Base-by-base conservation (phyloP, 2,329 filamentous ascomycete species). In the Apiospora arundinis region DNA sequence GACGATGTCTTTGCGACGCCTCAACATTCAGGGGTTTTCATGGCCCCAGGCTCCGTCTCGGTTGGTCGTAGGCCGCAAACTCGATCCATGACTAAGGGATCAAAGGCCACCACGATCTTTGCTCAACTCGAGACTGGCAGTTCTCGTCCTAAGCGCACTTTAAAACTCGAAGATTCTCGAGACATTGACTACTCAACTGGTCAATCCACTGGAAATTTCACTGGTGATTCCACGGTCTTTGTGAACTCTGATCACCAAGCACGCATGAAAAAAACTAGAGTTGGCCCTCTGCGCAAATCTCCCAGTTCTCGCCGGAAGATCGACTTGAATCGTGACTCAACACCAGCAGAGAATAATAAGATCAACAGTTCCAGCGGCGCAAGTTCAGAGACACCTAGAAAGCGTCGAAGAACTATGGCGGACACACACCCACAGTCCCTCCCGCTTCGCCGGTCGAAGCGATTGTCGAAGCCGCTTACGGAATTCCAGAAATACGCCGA, bases 391-490 rank as follows among this genome's bases (percentile, higher is more conserved):
- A n/a, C 32, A 32, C 18, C 56, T 21, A 9, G 16, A 21, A 63
- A 63, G 40, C 56, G 56, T 3, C 56, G 56, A 18, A 63, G 32
- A 40, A 12, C 18, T 16, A 63, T 40, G 56, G 56, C 56, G 56
- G n/a, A n/a, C 56, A 18, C 56, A 4, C 28, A 40, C n/a, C 52
- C 52, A 60, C 28, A 8, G n/a, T 14, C 56, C 9, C 32, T 21
- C n/a, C 32, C 32, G 5, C 60, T 73, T n/a, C 77, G 77, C n/a
- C 78, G 79, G 16, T 80, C 79, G 21, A 60, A 75, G 12, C 74
- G 78, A 11, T 71, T 80, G 2, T 66, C 72, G 12, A 80, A 78
- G 69, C 78, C 79, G 4, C 75, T 78, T 14, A 75, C 75, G 8
- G 69, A 75, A 12, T 80, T 80, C 70, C 74, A 76, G 63, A 76